A percentile compares a stretch with the other conserved stretches of the same genome.
Conservation (phyloP, 768 basidiomycete genomes). For the Phanerodontia chrysosporium region DNA sequence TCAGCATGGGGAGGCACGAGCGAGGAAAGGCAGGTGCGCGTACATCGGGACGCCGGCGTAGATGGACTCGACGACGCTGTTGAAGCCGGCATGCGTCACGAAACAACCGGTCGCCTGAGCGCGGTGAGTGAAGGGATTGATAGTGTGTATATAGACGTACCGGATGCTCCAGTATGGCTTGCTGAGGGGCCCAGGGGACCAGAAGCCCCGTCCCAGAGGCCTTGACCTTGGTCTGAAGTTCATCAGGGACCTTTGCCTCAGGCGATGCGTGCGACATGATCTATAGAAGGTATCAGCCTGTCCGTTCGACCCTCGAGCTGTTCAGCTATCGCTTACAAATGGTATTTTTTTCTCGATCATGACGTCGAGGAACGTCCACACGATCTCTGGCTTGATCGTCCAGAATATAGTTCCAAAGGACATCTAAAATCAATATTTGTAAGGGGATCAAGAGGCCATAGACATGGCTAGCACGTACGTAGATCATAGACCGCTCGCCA, state of each 20-base stretch:
- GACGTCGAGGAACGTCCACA: slow-evolving; percentile 21
- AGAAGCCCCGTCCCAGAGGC: slow-evolving; percentile 17
- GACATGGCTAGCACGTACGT: too few relatives aligned
- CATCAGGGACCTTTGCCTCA: slow-evolving; percentile 11
- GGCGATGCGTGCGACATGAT: slow-evolving; percentile 20
- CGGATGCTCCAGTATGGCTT: slow-evolving; percentile 19
- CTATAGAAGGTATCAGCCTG: slow-evolving; percentile 1
- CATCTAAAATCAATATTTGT: too few relatives aligned
- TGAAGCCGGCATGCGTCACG: slow-evolving; percentile 23
- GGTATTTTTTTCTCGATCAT: slow-evolving; percentile 19
- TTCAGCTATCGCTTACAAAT: slow-evolving; percentile 14
- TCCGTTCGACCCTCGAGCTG: neutral
- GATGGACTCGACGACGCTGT: slow-evolving; percentile 20
- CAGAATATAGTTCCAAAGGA: slow-evolving; percentile 23
- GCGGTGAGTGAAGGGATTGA: neutral
- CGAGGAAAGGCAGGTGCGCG: neutral
- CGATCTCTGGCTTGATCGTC: slow-evolving; percentile 19
- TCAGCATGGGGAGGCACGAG: neutral
- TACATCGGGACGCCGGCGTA: slow-evolving; percentile 18
- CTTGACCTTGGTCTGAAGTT: slow-evolving; percentile 14
- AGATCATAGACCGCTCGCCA: slow-evolving; percentile 19
- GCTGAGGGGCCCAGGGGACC: slow-evolving; percentile 22
- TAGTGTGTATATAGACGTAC: slow-evolving; percentile 10
- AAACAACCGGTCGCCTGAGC: slow-evolving; percentile 23
- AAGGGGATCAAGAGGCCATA: too few relatives aligned